Conservation (phyloP, 768 basidiomycete genomes). For the Sporobolomyces pararoseus region DNA sequence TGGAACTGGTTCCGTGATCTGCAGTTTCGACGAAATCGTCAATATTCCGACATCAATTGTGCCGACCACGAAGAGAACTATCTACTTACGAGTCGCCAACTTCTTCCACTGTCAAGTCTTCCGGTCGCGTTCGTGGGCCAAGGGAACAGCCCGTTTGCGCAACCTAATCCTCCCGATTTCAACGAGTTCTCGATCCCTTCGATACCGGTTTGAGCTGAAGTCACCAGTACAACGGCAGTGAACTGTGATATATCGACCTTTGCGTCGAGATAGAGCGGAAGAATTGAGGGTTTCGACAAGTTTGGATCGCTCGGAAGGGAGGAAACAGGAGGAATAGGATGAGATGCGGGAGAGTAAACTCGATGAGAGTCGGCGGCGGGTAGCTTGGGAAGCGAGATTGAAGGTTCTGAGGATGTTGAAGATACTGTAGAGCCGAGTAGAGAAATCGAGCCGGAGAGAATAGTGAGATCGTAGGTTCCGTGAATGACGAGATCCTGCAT, state of each 20-base stretch:
- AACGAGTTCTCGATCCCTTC: conserved; percentile 35
- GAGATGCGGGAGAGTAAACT: conserved; percentile 72
- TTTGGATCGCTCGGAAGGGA: conserved; percentile 39
- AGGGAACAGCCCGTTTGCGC: conserved; percentile 22
- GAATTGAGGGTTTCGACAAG: background rate
- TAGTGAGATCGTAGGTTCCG: conserved; percentile 62
- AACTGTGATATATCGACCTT: conserved; percentile 8
- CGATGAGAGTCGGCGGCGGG: conserved; percentile 48
- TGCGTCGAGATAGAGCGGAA: conserved; percentile 9
- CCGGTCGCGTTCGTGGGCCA: conserved; percentile 39
- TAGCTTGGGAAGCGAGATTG: background rate
- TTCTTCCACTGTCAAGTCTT: background rate
- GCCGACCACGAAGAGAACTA: too few relatives aligned
- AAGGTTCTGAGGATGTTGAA: conserved; percentile 20
- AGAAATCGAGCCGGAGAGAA: conserved; percentile 62
- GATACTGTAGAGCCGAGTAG: conserved; percentile 57
- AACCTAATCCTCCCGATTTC: conserved; percentile 30
- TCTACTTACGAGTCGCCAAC: conserved; percentile 25
- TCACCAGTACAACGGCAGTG: conserved; percentile 38
- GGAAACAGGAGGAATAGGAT: conserved; percentile 64
- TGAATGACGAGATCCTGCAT: conserved; percentile 62
- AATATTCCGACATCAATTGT: too few relatives aligned
- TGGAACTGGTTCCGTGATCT: conserved; percentile 35
- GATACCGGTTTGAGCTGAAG: conserved; percentile 9
- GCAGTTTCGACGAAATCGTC: conserved; percentile 46